A percentile compares a stretch with the other conserved stretches of the same genome.
Evolutionary conservation across 1,284 basidiomycete species (phyloP).

Genomic region (Moniliella sp.): DNA sequence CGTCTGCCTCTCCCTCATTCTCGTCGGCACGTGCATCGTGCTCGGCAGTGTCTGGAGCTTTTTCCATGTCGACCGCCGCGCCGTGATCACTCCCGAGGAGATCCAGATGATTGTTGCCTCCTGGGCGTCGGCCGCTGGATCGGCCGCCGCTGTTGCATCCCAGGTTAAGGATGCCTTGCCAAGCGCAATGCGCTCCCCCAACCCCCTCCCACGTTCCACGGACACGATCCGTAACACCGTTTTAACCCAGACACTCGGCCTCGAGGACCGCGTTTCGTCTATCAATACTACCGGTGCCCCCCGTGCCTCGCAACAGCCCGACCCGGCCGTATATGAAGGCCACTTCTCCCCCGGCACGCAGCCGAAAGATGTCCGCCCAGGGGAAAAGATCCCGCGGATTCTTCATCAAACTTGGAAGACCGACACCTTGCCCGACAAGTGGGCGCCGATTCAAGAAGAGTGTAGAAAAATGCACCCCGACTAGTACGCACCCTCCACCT

Average conservation of each 20-base stretch:
- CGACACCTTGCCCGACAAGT: slow-evolving; percentile 58
- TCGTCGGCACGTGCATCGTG: slow-evolving; percentile 72
- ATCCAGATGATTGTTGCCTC: slow-evolving; percentile 12
- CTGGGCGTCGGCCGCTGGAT: not conserved
- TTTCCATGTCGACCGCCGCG: slow-evolving; percentile 46
- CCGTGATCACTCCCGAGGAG: slow-evolving; percentile 21
- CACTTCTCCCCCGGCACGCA: no score
- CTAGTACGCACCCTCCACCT: slow-evolving; percentile 47
- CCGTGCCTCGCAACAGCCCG: slow-evolving; percentile 1
- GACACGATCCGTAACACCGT: not conserved
- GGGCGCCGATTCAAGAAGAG: slow-evolving; percentile 42
- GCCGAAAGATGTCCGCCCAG: no score
- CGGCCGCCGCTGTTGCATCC: not conserved
- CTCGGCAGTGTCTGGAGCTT: slow-evolving; percentile 74
- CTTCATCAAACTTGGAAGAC: slow-evolving; percentile 98
- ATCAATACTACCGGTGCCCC: no score
- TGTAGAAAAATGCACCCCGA: slow-evolving; percentile 44
- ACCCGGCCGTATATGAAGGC: not conserved
- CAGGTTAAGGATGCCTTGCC: not conserved
- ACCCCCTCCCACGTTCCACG: no score
- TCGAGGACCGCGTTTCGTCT: not conserved
- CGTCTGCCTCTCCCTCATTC: slow-evolving; percentile 57
- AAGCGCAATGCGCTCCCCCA: not conserved
- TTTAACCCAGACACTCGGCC: not conserved
- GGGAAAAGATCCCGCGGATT: slow-evolving; percentile 55